Evolutionary conservation across 202 grass and related monocot species (phyloP).

Genomic region (Carex arenaria): DNA sequence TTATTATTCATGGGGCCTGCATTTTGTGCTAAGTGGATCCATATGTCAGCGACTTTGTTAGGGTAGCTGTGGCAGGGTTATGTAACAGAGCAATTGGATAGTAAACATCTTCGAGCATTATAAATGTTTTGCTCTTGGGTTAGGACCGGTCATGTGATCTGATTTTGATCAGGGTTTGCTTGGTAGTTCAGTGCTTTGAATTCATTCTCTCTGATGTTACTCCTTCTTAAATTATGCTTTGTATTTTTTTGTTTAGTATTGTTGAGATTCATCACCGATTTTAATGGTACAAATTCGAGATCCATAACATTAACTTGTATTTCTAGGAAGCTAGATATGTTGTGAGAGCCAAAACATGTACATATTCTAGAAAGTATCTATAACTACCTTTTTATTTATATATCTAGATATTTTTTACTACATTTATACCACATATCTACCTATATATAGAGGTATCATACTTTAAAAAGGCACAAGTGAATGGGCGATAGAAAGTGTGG

Average conservation of each 20-base stretch:
- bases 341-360: too few relatives aligned
- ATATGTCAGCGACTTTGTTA: not conserved
- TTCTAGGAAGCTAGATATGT: too few relatives aligned
- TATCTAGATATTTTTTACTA: too few relatives aligned
- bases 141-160: not conserved
- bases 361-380: too few relatives aligned
- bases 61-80: not conserved
- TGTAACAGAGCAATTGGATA: not conserved
- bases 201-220: not conserved
- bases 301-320: too few relatives aligned
- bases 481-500: too few relatives aligned
- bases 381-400: too few relatives aligned
- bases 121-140: not conserved
- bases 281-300: too few relatives aligned
- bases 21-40: not conserved
- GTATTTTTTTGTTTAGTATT: not conserved
- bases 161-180: not conserved
- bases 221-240: not conserved
- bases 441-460: too few relatives aligned
- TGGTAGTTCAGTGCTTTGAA: not conserved
- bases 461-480: too few relatives aligned
- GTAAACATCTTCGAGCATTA: not conserved
- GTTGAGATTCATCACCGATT: not conserved
- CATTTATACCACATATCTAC: too few relatives aligned
- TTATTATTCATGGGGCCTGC: not conserved